These are phyloP conservation scores for Corrigiola litoralis DNA, from an alignment of 179 eudicot genomes.

Conservation along the genomic window DNA sequence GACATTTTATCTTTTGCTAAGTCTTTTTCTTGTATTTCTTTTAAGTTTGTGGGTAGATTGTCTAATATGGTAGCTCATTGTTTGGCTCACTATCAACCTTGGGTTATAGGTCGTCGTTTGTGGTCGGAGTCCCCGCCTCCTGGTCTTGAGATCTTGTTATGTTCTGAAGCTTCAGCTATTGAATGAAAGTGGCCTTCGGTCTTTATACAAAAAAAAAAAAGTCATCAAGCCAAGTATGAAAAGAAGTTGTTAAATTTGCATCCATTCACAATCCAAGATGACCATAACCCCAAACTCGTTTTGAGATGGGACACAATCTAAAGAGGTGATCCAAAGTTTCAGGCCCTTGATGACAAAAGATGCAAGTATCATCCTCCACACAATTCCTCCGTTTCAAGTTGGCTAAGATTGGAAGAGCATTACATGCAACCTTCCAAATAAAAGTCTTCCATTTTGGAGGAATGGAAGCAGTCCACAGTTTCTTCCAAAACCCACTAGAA, in stretches of 20 bases:
- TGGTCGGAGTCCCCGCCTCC: too few species aligned
- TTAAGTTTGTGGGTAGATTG: too few species aligned
- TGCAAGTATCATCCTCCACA: background rate
- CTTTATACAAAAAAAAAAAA: too few species aligned
- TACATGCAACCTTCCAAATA: background rate
- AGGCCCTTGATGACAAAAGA: background rate
- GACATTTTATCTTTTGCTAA: too few species aligned
- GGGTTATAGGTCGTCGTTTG: too few species aligned
- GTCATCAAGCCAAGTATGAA: background rate
- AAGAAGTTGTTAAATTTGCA: background rate
- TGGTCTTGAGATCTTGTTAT: too few species aligned
- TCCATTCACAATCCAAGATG: background rate
- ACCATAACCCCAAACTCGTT: background rate
- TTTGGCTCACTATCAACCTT: too few species aligned
- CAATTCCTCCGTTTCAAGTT: background rate
- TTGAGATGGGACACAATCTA: background rate
- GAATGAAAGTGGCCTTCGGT: too few species aligned
- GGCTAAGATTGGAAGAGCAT: background rate
- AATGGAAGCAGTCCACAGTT: background rate
- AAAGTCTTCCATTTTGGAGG: background rate
- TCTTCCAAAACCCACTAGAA: background rate
- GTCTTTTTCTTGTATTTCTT: too few species aligned
- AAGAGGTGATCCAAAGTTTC: background rate
- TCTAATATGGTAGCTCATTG: too few species aligned
- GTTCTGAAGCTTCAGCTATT: too few species aligned